A percentile compares a stretch with the other conserved stretches of the same genome.
Conservation (phyloP, 805 yeast genomes). For the Yamadazyma paraphyllophila region DNA sequence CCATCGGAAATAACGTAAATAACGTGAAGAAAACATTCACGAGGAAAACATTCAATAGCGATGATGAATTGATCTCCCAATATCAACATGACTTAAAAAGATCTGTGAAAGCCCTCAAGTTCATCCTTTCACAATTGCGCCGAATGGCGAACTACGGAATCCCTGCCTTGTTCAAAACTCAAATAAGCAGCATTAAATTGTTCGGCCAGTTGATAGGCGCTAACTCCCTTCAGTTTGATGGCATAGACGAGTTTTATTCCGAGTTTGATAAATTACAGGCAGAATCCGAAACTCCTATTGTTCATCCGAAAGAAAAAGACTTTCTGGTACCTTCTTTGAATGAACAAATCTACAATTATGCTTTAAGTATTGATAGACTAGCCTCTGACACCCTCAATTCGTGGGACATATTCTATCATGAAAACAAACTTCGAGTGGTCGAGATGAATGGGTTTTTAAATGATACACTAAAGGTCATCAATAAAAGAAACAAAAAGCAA, state of each 20-base stretch:
- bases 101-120: conserved; percentile 45
- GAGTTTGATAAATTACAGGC: conserved; percentile 30
- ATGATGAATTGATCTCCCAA: conserved; percentile 39
- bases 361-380: conserved; percentile 20
- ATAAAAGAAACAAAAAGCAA: conserved; percentile 45
- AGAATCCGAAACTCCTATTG: conserved; percentile 24
- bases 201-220: conserved; percentile 33
- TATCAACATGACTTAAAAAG: conserved; percentile 45
- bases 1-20: conserved; percentile 9
- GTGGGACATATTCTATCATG: conserved; percentile 25
- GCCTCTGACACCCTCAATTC: conserved; percentile 18
- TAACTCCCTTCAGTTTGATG: conserved; percentile 35
- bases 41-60: conserved; percentile 19
- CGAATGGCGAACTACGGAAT: conserved; percentile 23
- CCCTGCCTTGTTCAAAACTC: conserved; percentile 32
- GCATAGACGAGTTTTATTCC: conserved; percentile 27
- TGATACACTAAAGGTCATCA: conserved; percentile 37
- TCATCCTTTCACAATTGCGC: conserved; percentile 27
- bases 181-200: conserved; percentile 27
- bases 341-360: conserved; percentile 27
- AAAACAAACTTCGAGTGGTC: conserved; percentile 31
- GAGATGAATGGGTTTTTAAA: conserved; percentile 40
- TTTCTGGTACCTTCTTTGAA: conserved; percentile 22
- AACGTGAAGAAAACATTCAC: conserved; percentile 14
- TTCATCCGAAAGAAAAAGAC: conserved; percentile 39